These are phyloP conservation scores for Fusarium sp. DNA, from an alignment of 2,329 filamentous ascomycete species.

Conservation along the genomic window DNA sequence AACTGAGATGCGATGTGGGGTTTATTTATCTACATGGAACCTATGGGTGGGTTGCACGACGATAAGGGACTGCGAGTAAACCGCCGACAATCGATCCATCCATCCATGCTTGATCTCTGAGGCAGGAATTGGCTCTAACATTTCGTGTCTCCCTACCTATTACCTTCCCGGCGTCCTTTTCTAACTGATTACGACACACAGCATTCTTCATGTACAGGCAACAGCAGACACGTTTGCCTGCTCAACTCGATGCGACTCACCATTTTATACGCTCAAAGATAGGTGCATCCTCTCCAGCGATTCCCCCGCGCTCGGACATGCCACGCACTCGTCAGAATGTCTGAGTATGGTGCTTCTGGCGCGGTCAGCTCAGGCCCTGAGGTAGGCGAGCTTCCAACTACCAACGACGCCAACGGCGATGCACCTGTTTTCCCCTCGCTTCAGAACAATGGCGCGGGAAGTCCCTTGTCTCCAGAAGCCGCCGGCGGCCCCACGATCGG, in stretches of 20 bases:
- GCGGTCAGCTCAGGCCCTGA: slow-evolving; percentile 30
- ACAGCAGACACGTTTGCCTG: not conserved
- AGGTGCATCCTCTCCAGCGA: not conserved
- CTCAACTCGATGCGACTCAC: not conserved
- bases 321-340: slow-evolving; percentile 33
- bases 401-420: slow-evolving; percentile 31
- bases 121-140: not conserved
- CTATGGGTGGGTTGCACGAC: not conserved
- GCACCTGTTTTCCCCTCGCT: slow-evolving; percentile 50
- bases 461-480: slow-evolving; percentile 41
- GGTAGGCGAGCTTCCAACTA: slow-evolving; percentile 27
- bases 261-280: slow-evolving; percentile 2
- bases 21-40: not conserved
- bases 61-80: slow-evolving; percentile 21
- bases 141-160: not conserved
- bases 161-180: not conserved
- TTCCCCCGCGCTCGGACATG: slow-evolving; percentile 13
- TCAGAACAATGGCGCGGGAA: slow-evolving; percentile 50
- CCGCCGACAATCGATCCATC: slow-evolving; percentile 6
- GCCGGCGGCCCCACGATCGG: slow-evolving; percentile 36
- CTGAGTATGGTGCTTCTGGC: slow-evolving; percentile 41
- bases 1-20: slow-evolving; percentile 28
- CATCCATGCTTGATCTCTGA: not conserved
- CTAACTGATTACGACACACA: not conserved
- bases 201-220: not conserved